Evolutionary conservation across 805 yeast genomes (phyloP), one percentile per base, ranked within the genome.

Genomic region (Candida patagonica): DNA sequence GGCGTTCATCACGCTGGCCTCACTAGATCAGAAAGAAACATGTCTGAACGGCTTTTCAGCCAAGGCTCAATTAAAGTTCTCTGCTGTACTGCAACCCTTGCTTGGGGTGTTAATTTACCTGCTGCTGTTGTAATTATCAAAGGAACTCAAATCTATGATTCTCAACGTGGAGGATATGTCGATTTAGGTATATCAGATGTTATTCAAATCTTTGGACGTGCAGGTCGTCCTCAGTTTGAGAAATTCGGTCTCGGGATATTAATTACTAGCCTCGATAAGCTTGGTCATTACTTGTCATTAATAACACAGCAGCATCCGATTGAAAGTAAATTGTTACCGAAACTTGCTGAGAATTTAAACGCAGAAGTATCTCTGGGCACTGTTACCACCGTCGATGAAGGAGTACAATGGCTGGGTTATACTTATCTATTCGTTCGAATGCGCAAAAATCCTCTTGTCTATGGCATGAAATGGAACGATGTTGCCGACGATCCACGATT

Each of bases 81-180:
- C 13, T 82, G 94, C 53, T 87, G 96, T 70, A 92, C 99, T 2
- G 95, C 98, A 0, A 92, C 99, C 0, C 72, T 92, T 43, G 99
- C 99, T 0, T 92, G 99, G 99, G 99, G 99, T 73, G 97, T 92
- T 15, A 92, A 92, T 56, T 67, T 92, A 43, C 98, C 99, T 1
- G 98, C 98, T 5, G 96, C 96, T 1, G 95, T 87, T 30, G 99
- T 92, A 16, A 84, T 92, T 46, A 78, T 92, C 24, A 92, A 92
- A 54, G 99, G 99, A 0, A 92, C 99, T 0, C 95, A 89, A 55
- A 87, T 92, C 0, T 92, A 92, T 56, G 94, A 92, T 56, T 72
- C 97, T 0, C 85, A 88, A 56, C 81, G 80, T 39, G 98, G 98
- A 70, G 98, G 98, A 0, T 85, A 78, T 54, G 75, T 80, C 2